These are phyloP conservation scores for Diphasiastrum complanatum DNA, from an alignment of 83 land plant genomes.

Conservation along the genomic window DNA sequence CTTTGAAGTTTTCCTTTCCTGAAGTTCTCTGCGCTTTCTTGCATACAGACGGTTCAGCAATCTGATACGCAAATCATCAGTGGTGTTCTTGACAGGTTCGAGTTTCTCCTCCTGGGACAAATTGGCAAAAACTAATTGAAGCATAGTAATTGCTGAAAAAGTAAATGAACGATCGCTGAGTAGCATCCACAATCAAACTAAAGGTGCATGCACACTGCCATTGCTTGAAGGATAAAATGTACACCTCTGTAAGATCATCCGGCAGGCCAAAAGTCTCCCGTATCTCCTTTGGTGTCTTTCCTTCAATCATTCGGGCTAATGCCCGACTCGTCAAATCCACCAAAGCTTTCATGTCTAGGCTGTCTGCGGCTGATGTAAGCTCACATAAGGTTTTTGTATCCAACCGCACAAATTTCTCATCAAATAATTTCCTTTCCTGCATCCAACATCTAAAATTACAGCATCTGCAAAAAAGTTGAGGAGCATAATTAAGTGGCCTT, in stretches of 20 bases:
- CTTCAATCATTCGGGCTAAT: constrained; percentile 95
- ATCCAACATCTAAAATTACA: background rate
- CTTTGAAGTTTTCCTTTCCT: constrained; percentile 76
- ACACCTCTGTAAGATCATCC: constrained; percentile 97
- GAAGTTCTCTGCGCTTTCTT: constrained; percentile 78
- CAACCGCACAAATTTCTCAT: constrained; percentile 80
- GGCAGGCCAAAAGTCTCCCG: constrained; percentile 91
- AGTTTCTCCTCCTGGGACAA: constrained; percentile 95
- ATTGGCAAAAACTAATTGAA: background rate
- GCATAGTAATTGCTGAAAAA: background rate
- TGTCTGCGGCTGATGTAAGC: constrained; percentile 93
- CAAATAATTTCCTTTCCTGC: constrained; percentile 82
- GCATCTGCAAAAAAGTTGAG: background rate
- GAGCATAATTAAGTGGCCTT: background rate
- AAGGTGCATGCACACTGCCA: too few relatives aligned
- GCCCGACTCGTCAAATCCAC: constrained; percentile 93
- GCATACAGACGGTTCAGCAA: constrained; percentile 89
- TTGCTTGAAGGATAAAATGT: constrained; percentile 3
- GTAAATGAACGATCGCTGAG: constrained; percentile 1
- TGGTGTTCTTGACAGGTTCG: constrained; percentile 75
- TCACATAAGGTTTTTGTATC: constrained; percentile 87
- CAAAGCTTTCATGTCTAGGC: constrained; percentile 87
- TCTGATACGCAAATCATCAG: constrained; percentile 91
- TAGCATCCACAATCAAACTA: background rate
- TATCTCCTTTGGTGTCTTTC: constrained; percentile 89